Evolutionary conservation across 129 eudicot species (phyloP).

Genomic region (Dittrichia graveolens): DNA sequence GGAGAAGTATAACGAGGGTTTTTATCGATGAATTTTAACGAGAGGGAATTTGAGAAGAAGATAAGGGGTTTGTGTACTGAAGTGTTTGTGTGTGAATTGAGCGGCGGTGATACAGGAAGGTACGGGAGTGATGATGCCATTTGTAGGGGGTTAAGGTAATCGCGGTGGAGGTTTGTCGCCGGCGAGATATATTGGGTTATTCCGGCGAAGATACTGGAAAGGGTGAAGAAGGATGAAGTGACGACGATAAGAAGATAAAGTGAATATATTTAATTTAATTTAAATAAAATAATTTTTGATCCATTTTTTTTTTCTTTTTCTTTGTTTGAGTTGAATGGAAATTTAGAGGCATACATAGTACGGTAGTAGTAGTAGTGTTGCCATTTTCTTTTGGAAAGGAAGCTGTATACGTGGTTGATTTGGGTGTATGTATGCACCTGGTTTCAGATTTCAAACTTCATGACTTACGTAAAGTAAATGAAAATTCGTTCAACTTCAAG

Average conservation of each 20-base stretch:
- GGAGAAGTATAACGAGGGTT: conserved; percentile 30
- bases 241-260: conserved; percentile 33
- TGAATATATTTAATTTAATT: conserved; percentile 8
- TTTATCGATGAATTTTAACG: conserved; percentile 23
- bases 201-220: conserved; percentile 54
- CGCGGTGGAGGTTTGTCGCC: conserved; percentile 29
- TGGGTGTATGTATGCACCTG: not conserved
- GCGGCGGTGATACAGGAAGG: conserved; percentile 39
- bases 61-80: conserved; percentile 20
- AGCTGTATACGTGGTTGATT: conserved; percentile 34
- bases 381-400: not conserved
- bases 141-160: not conserved
- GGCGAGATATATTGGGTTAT: conserved; percentile 34
- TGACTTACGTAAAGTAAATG: too few relatives aligned
- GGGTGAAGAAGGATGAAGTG: conserved; percentile 31
- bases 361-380: not conserved
- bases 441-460: too few relatives aligned
- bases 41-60: conserved; percentile 14
- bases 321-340: not conserved
- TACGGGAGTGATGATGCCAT: conserved; percentile 49
- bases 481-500: too few relatives aligned
- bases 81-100: conserved; percentile 27
- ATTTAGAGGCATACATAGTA: not conserved
- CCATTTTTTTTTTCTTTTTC: not conserved
- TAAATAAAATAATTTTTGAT: not conserved